Base-by-base conservation (phyloP, 2,329 filamentous ascomycete species). In the Dactylonectria estremocensis region DNA sequence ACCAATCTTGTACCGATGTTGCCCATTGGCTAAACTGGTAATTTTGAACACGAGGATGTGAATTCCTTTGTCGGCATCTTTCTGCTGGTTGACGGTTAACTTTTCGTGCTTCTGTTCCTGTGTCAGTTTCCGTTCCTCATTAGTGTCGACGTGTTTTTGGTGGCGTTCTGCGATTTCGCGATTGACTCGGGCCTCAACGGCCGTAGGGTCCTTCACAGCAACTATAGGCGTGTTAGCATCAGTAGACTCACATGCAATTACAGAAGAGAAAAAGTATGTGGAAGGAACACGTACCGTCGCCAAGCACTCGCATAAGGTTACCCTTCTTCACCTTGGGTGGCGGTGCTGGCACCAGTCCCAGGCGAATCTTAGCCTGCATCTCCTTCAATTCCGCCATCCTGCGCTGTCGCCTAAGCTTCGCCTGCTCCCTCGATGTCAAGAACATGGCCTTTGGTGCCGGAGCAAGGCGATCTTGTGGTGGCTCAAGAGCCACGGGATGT, bases 271-370 rank as follows among this genome's bases (percentile, higher is more conserved):
- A 10, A 40, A 10, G 8, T 40, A 16, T 28, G 24, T 28, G 7
- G 24, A 49, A 37, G 33, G 9, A 24, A 2, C 16, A 94, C 92
- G 78, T 78, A 81, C 81, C 81, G 72, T 98, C 94, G 69, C 96
- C 96, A 63, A 98, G 87, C 33, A 99, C 96, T 65, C 95, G 92
- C 96, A 99, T 99, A 78, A 99, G 89, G 80, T 99, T 99, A 65
- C 92, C 93, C 81, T 97, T 97, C 83, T 98, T 98, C 74, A 99
- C 94, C 82, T 98, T 99, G 11, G 96, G 95, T 28, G 95, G 93
- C 31, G 95, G 95, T 20, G 95, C 94, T 3, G 95, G 94, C 67
- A 95, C 92, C 14, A 99, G 87, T 20, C 96, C 96, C 11, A 99
- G 86, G 66, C 95, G 89, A 69, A 98, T 96, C 84, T 99, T 98